Conservation (phyloP, 768 basidiomycete genomes). For the Tricholoma sp. region DNA sequence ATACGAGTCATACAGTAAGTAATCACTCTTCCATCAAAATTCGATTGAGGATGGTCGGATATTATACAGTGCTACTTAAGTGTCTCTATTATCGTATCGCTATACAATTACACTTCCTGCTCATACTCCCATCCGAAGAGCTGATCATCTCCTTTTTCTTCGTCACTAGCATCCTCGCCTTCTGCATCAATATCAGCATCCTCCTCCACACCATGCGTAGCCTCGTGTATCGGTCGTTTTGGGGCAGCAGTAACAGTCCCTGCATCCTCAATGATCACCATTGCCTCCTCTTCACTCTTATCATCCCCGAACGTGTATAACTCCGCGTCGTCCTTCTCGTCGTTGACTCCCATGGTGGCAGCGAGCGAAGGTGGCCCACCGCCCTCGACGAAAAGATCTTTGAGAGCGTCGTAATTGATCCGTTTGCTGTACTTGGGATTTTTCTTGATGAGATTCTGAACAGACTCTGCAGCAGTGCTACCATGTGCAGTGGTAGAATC, state of each 20-base stretch:
- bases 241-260: slow-evolving; percentile 28
- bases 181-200: slow-evolving; percentile 32
- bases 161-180: slow-evolving; percentile 36
- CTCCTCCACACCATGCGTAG: slow-evolving; percentile 14
- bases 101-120: slow-evolving; percentile 56
- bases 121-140: slow-evolving; percentile 59
- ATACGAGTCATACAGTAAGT: too few species aligned
- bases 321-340: slow-evolving; percentile 42
- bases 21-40: too few species aligned
- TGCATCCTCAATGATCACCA: slow-evolving; percentile 40
- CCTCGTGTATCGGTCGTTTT: slow-evolving; percentile 12
- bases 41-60: too few species aligned
- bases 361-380: slow-evolving; percentile 24
- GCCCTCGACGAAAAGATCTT: slow-evolving; percentile 64
- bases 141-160: slow-evolving; percentile 49
- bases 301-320: slow-evolving; percentile 38
- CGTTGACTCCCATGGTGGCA: slow-evolving; percentile 26
- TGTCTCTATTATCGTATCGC: too few species aligned
- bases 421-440: slow-evolving; percentile 86
- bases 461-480: slow-evolving; percentile 70
- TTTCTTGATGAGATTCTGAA: slow-evolving; percentile 75
- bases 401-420: slow-evolving; percentile 90
- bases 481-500: slow-evolving; percentile 71
- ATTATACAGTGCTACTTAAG: too few species aligned
- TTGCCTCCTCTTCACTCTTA: slow-evolving; percentile 30